Conservation (phyloP, 345 rosid genomes). For the Eucalyptus tenuipes region DNA sequence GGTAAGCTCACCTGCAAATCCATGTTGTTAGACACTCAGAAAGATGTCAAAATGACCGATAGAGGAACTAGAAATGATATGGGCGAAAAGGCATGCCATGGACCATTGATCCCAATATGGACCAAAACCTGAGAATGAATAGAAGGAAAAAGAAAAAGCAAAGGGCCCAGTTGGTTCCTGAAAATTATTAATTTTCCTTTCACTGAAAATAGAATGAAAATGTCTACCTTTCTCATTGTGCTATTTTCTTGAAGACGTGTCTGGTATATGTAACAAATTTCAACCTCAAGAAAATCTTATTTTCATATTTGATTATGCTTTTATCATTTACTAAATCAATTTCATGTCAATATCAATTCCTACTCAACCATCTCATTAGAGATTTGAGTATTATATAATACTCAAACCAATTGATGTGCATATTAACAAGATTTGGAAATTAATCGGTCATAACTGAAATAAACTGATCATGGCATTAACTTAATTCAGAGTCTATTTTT, state of each 20-base stretch:
- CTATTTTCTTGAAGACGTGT: not conserved
- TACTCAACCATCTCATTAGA: not conserved
- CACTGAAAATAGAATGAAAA: not conserved
- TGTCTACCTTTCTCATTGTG: not conserved
- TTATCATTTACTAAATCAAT: not conserved
- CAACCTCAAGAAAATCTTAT: not conserved
- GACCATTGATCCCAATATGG: not conserved
- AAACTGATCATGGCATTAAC: not conserved
- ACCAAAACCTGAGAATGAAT: not conserved
- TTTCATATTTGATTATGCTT: not conserved
- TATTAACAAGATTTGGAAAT: not conserved
- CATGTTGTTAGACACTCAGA: not conserved
- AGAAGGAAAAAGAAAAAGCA: not conserved
- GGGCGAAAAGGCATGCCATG: not conserved
- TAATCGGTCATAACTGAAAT: not conserved
- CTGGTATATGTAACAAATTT: not conserved
- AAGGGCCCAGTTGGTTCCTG: not conserved
- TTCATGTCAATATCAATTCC: not conserved
- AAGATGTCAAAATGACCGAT: not conserved
- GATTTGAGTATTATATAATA: not conserved
- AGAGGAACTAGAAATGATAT: not conserved
- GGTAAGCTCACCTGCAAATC: conserved; percentile 50
- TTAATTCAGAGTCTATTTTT: not conserved
- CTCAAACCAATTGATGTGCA: not conserved
- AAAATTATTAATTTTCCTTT: not conserved